phyloP scores from a whole-genome alignment of 1,284 basidiomycete genomes.

The Papiliotrema fonsecae region DNA sequence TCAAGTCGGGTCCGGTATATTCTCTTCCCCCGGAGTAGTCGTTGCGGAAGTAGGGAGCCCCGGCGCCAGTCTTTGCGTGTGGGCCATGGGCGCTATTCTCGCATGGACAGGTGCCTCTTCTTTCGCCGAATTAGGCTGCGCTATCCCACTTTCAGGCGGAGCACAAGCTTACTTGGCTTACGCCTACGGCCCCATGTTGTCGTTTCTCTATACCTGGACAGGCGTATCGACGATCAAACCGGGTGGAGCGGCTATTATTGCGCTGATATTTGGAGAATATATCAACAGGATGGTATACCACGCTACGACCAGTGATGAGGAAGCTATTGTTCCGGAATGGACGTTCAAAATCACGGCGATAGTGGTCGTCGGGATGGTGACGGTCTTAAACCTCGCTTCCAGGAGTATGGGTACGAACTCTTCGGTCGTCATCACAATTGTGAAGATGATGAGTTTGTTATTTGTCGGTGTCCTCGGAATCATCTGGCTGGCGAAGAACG shows the following conservation, averaged over 20 bases:
- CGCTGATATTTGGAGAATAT: conserved; percentile 70
- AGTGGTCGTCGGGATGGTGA: conserved; percentile 66
- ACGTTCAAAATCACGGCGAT: conserved; percentile 84
- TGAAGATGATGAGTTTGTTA: conserved; percentile 59
- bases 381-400: conserved; percentile 70
- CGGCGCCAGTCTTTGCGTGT: conserved; percentile 74
- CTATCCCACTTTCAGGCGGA: conserved; percentile 64
- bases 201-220: conserved; percentile 84
- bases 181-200: conserved; percentile 77
- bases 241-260: conserved; percentile 54
- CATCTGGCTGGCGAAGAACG: conserved; percentile 39
- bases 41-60: conserved; percentile 79
- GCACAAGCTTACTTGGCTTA: conserved; percentile 88
- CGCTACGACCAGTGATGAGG: conserved; percentile 34
- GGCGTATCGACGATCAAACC: conserved; percentile 80
- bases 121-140: conserved; percentile 69
- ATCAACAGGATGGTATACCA: conserved; percentile 58
- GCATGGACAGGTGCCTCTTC: conserved; percentile 92
- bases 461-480: conserved; percentile 49
- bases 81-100: conserved; percentile 71
- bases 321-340: conserved; percentile 75
- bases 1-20: conserved; percentile 90
- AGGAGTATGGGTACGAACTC: conserved; percentile 73
- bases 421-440: conserved; percentile 75
- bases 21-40: conserved; percentile 87